A percentile compares a stretch with the other conserved stretches of the same genome.
Evolutionary conservation across 805 yeast species (phyloP).

Genomic region (Monosporozyma aerobia): DNA sequence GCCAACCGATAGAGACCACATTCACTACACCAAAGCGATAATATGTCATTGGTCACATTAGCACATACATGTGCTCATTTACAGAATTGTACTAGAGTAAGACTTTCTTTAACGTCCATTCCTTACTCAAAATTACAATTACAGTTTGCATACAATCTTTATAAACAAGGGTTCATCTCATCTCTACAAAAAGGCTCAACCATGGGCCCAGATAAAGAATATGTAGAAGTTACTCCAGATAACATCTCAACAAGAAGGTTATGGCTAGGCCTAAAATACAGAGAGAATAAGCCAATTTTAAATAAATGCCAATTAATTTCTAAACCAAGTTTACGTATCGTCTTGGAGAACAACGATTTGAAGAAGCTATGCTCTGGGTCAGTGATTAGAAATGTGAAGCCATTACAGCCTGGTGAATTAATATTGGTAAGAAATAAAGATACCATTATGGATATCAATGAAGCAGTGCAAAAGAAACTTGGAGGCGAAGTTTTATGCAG

Average conservation of each 20-base stretch:
- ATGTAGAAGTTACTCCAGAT: conserved; percentile 75
- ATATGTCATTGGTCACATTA: conserved; percentile 77
- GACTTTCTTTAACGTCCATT: conserved; percentile 62
- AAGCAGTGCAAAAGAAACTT: conserved; percentile 66
- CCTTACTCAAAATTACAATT: conserved; percentile 80
- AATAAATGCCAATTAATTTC: conserved; percentile 63
- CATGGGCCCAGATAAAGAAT: conserved; percentile 70
- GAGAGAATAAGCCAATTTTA: conserved; percentile 70
- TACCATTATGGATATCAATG: conserved; percentile 66
- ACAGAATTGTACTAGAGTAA: conserved; percentile 76
- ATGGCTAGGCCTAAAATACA: conserved; percentile 88
- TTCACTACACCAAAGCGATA: neutral
- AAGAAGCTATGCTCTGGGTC: conserved; percentile 67
- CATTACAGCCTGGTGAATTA: conserved; percentile 83
- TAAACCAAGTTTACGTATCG: conserved; percentile 74
- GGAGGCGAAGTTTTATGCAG: conserved; percentile 78
- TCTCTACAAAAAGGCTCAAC: conserved; percentile 78
- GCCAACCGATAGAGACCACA: neutral
- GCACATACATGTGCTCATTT: conserved; percentile 82
- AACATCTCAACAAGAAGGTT: conserved; percentile 77
- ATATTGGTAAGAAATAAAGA: conserved; percentile 54
- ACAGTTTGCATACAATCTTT: conserved; percentile 72
- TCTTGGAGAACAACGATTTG: conserved; percentile 54
- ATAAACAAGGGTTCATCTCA: conserved; percentile 83
- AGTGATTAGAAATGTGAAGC: conserved; percentile 63